Conservation (phyloP, 805 yeast genomes). For the Yarrowia sp. region DNA sequence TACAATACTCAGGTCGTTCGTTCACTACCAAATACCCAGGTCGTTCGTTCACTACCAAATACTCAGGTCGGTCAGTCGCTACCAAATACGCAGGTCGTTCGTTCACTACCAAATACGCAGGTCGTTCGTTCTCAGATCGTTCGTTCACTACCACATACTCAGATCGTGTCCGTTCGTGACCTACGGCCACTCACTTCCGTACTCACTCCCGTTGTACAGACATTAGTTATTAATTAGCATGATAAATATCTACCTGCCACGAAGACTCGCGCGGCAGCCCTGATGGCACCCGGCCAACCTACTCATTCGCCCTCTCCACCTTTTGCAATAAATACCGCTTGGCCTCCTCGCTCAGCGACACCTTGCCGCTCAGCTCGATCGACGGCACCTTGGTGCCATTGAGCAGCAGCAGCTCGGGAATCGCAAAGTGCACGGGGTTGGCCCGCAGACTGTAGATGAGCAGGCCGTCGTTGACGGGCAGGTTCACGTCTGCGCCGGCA, state of each 20-base stretch:
- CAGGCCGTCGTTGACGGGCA: constrained; percentile 31
- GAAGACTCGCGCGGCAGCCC: background rate
- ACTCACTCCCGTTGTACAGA: background rate
- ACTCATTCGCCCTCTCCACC: constrained; percentile 25
- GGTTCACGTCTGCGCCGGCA: constrained; percentile 42
- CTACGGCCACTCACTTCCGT: too few species aligned
- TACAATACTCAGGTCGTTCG: too few species aligned
- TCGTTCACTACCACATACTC: too few species aligned
- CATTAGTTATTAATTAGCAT: background rate
- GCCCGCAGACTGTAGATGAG: constrained; percentile 38
- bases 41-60: too few species aligned
- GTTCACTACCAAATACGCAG: too few species aligned
- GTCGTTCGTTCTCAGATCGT: too few species aligned
- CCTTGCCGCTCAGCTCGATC: constrained; percentile 22
- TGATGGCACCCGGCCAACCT: background rate
- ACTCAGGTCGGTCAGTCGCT: too few species aligned
- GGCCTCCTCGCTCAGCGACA: constrained; percentile 2
- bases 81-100: too few species aligned
- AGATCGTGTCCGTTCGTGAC: too few species aligned
- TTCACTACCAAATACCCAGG: too few species aligned
- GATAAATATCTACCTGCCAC: constrained; percentile 21
- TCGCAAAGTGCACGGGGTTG: constrained; percentile 37
- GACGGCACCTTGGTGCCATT: constrained; percentile 40
- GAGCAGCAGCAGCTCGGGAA: constrained; percentile 42
- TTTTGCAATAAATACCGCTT: constrained; percentile 19